Base-by-base conservation (phyloP, 2,329 filamentous ascomycete genomes). In the Talaromyces sp. region DNA sequence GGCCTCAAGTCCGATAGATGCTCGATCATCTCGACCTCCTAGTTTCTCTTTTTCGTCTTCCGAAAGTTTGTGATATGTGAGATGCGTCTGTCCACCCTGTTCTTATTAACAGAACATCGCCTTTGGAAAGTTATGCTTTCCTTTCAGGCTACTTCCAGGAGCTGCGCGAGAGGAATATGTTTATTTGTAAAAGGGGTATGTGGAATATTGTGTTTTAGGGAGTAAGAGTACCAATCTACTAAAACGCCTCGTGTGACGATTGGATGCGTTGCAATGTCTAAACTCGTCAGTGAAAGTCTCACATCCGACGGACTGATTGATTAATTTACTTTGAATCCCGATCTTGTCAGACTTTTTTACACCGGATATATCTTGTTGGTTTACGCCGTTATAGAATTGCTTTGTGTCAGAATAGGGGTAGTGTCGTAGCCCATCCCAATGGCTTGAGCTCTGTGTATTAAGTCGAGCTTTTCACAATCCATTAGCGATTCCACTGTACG, bases 1-100 rank as follows among this genome's bases (percentile, higher is more conserved):
- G 0, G 80, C 80, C 40, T 82, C 77, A 1, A 84, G 75, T 0
- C 82, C 83, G 61, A 78, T 70, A 0, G 71, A 72, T 0, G 76
- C 75, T 0, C 69, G 61, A 1, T 69, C 68, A 10, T 70, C 64
- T 31, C 67, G 49, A 10, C 67, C 67, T 15, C 67, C 67, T 8
- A 68, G 53, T 15, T 47, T n/a, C 2, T 66, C 53, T 54, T 68
- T 66, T 29, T 65, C 67, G 3, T 54, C 67, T 15, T 68, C 64
- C 2, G 58, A 34, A 25, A 70, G 51, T 17, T 60, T 40, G 29
- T 67, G 61, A 60, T 73, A 74, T 1, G 29, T 67, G 61, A 60
- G 73, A 74, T 1, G 66, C 63, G 29, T 68, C 66, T 43, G 72
- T 72, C 67, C 72, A 74, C 29, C 72, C 73, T 1, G 68, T 70